Evolutionary conservation across 257 asterid genomes (phyloP).

Genomic region (Nicotiana knightiana): DNA sequence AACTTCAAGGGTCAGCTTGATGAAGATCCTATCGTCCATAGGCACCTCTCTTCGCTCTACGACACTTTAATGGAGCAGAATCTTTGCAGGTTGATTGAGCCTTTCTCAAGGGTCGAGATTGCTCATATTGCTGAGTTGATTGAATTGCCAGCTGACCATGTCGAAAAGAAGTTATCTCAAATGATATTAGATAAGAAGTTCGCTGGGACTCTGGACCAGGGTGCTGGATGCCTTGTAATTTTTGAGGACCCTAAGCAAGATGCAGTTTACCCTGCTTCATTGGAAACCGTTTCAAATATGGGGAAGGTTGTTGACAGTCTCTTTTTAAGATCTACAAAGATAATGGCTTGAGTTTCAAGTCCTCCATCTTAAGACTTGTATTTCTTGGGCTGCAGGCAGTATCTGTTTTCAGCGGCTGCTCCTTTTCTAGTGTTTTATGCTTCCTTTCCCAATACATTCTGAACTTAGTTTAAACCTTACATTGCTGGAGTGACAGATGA

Average conservation of each 20-base stretch:
- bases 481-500: neutral
- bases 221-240: constrained; percentile 44
- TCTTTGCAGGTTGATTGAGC: constrained; percentile 44
- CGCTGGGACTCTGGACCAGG: constrained; percentile 45
- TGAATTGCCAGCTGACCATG: constrained; percentile 36
- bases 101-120: constrained; percentile 36
- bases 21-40: constrained; percentile 40
- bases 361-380: neutral
- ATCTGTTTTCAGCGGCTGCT: neutral
- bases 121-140: constrained; percentile 39
- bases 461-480: neutral
- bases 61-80: constrained; percentile 43
- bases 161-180: constrained; percentile 43
- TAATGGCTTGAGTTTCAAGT: constrained; percentile 20
- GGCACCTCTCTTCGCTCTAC: constrained; percentile 40
- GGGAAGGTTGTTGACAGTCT: constrained; percentile 47
- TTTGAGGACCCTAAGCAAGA: constrained; percentile 42
- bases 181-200: constrained; percentile 48
- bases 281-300: constrained; percentile 40
- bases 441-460: neutral
- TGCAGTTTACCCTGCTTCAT: constrained; percentile 33
- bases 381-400: neutral
- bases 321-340: constrained; percentile 32
- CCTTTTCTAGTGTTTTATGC: constrained; percentile 6
- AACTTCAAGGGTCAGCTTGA: constrained; percentile 33